Conservation (phyloP, 192 early-diverging fungal species). For the Coemansia sp. region DNA sequence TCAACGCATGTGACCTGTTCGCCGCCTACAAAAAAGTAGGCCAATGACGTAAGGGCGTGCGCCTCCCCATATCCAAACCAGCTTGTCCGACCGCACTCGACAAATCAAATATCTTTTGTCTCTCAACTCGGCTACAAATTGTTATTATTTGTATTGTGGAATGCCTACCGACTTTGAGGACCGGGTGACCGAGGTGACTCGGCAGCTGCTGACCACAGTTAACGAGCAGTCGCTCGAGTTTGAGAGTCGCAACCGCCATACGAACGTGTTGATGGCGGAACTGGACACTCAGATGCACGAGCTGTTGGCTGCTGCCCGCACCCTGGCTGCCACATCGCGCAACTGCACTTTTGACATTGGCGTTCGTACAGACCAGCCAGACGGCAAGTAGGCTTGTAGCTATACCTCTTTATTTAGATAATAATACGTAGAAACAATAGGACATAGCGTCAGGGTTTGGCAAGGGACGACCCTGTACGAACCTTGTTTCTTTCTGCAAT, state of each 20-base stretch:
- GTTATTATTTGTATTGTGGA: background rate
- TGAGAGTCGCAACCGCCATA: slow-evolving; percentile 17
- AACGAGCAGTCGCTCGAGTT: slow-evolving; percentile 22
- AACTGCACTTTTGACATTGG: slow-evolving; percentile 37
- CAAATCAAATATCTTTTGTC: background rate
- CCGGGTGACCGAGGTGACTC: slow-evolving; percentile 28
- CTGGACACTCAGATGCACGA: slow-evolving; percentile 42
- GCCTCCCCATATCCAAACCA: background rate
- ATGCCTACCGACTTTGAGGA: slow-evolving; percentile 29
- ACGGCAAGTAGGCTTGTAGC: background rate
- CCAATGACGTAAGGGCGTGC: background rate
- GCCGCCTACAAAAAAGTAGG: background rate
- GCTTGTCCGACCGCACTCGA: background rate
- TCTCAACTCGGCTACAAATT: background rate
- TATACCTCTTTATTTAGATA: background rate
- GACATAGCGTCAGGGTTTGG: no score
- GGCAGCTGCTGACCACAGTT: slow-evolving; percentile 27
- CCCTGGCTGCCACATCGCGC: slow-evolving; percentile 23
- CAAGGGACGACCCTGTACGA: no score
- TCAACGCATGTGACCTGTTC: slow-evolving; percentile 1
- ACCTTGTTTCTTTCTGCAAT: background rate
- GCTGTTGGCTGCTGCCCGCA: slow-evolving; percentile 30
- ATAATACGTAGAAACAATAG: no score
- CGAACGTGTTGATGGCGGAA: slow-evolving; percentile 31
- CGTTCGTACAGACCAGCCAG: background rate